Evolutionary conservation across 805 yeast genomes (phyloP), one percentile per base, ranked within the genome.

Genomic region (Candida sphagnicola): DNA sequence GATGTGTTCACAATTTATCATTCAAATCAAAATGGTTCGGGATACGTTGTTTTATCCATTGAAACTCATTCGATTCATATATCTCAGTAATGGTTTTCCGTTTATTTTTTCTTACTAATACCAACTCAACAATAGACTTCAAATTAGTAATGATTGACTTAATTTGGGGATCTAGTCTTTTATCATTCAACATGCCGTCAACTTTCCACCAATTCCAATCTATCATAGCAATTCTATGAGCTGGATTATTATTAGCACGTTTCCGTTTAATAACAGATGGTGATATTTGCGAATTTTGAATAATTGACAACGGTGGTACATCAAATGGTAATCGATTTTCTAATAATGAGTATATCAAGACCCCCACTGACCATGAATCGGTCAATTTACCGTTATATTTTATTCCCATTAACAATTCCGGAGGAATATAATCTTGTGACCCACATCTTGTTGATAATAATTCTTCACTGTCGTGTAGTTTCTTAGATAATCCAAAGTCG

Each of bases 351-450:
- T 89, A 93, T 1, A 90, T 62, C n/a, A 90, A 67, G 2, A 93
- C 98, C 2, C 99, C 99, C 8, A 90, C 59, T 1, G 97, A 87
- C 99, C 99, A 93, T 14, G 90, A 70, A 58, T 93, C 99, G 35
- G 93, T 83, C 46, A 86, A 79, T 37, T 85, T 75, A 10, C 99
- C 99, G 52, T 91, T 91, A 54, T 93, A 93, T 5, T 88, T 83
- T 40, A 86, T 70, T 1, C 98, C 98, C 78, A 93, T 77, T 28
- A 93, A 65, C 17, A 93, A 63, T 54, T 93, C 99, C 0, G 99
- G 99, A 0, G 96, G 83, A 5, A 93, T 95, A 52, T 93, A 93
- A 57, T 93, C 99, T 46, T 87, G 96, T 1, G 96, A 86, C 0
- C 99, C 99, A 59, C 99, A 93, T 44, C 98, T 65, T 1, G 98